Conservation (phyloP, 805 yeast species). For the Zygoascus ofunaensis region DNA sequence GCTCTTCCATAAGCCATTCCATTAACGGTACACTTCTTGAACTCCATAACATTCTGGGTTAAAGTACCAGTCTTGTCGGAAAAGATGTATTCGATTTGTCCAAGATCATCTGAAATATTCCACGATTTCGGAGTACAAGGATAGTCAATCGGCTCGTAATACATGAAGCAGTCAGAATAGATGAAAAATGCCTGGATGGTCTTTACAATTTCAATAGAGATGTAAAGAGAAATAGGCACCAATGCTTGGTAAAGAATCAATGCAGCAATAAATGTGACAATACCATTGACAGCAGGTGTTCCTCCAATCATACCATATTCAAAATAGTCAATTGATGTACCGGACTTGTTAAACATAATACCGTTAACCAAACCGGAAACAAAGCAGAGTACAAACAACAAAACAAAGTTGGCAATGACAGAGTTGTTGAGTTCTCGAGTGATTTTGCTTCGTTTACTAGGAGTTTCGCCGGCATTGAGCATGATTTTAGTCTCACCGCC, state of each 20-base stretch:
- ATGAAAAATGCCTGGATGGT: conserved; percentile 73
- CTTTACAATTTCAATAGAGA: conserved; percentile 72
- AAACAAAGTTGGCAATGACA: conserved; percentile 54
- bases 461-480: conserved; percentile 74
- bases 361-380: conserved; percentile 67
- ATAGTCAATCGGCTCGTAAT: conserved; percentile 57
- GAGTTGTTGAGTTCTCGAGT: conserved; percentile 60
- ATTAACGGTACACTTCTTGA: conserved; percentile 64
- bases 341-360: conserved; percentile 38
- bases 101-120: conserved; percentile 79
- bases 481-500: conserved; percentile 71
- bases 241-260: conserved; percentile 66
- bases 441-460: conserved; percentile 61
- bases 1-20: conserved; percentile 66
- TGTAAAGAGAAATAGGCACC: conserved; percentile 73
- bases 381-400: conserved; percentile 59
- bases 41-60: conserved; percentile 80
- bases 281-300: conserved; percentile 54
- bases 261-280: conserved; percentile 64
- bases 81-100: conserved; percentile 74
- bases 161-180: conserved; percentile 60
- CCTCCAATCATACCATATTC: conserved; percentile 58
- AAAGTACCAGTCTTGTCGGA: conserved; percentile 80
- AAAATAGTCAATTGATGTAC: conserved; percentile 44
- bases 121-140: conserved; percentile 79